Conservation (phyloP, 352 stramenopile genomes). For the Pythium scleroteichum region DNA sequence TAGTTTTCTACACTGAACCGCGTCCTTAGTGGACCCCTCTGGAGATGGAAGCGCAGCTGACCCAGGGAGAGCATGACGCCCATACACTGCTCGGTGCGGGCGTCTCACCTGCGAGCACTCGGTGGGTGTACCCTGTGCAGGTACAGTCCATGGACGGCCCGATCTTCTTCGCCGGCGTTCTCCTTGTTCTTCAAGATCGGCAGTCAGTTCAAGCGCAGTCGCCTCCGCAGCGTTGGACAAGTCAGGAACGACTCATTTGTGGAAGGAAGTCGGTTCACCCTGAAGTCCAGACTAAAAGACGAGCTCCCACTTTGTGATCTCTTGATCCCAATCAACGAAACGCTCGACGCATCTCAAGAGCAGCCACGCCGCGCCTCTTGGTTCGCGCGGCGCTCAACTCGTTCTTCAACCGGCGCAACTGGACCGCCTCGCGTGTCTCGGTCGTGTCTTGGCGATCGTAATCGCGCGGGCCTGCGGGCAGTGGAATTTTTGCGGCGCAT, state of each 20-base stretch:
- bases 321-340: background rate
- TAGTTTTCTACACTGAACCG: too few species aligned
- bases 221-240: background rate
- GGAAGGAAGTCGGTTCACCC: constrained; percentile 7
- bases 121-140: too few species aligned
- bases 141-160: background rate
- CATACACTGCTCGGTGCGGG: too few species aligned
- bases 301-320: constrained; percentile 13
- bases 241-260: constrained; percentile 4
- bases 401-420: too few species aligned
- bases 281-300: background rate
- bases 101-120: too few species aligned
- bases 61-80: too few species aligned
- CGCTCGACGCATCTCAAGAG: background rate
- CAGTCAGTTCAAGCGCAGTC: background rate
- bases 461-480: too few species aligned
- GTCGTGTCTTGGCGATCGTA: too few species aligned
- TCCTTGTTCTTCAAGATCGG: background rate
- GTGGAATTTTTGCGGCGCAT: background rate
- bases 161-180: background rate
- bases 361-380: background rate
- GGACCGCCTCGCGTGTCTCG: background rate
- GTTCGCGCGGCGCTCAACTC: too few species aligned
- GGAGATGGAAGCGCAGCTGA: too few species aligned
- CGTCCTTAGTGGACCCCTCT: too few species aligned